Base-by-base conservation (phyloP, 1,284 basidiomycete genomes). In the Salmacisia buchloeana region DNA sequence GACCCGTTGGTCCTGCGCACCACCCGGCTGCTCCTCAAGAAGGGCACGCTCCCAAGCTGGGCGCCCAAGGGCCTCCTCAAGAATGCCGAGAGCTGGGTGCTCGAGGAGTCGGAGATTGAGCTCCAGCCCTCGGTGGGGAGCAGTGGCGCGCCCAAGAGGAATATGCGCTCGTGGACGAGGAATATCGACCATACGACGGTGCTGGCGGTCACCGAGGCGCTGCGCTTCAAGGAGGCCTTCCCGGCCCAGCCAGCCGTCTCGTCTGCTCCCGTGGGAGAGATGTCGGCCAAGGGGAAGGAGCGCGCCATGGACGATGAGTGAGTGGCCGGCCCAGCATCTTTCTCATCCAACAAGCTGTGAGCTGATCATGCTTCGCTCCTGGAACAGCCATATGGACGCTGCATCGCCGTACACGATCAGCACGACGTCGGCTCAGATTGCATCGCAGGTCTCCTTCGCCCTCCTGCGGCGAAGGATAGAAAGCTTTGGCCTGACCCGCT, bases 41-140 rank as follows among this genome's bases (percentile, higher is more conserved):
- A 88, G 41, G 93, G 93, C 9, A 86, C 90, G 13, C 83, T 96
- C 60, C 94, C 94, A 2, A 85, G 88, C 76, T 97, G 94, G 94
- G 90, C 89, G 18, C 90, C 89, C 2, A 84, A 86, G 73, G 89
- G 90, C 46, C 89, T 89, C 74, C 83, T 90, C 39, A 72, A 73
- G 65, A 77, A 75, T 41, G 65, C 76, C 15, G 73, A 77, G 61
- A 75, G 75, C 58, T 79, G 72, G 71, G 77, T 79, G n/a, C 68
- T 79, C 46, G 77, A 79, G 45, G 74, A 77, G 62, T 78, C 72
- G 65, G 76, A 76, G 59, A 73, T 78, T 10, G 77, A 79, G 46
- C 63, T 79, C 5, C 71, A 78, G 23, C 58, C 29, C 31, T 27
- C 33, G 33, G 41, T 49, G 6, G 52, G 41, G 46, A 45, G 9